phyloP scores from a whole-genome alignment of 129 eudicot genomes.

The Tagetes erecta region DNA sequence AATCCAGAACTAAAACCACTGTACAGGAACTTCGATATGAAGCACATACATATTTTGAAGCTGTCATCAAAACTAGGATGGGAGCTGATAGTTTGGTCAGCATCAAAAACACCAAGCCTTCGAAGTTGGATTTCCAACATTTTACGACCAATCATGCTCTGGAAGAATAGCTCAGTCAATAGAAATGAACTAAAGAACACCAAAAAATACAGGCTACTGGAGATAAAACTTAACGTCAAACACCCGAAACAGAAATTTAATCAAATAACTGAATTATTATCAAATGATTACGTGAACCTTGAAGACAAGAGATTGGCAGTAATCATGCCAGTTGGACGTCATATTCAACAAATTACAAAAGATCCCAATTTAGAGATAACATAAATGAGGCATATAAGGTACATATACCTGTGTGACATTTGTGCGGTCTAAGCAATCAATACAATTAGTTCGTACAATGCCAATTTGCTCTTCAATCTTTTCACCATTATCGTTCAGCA shows the following conservation, averaged over 20 bases:
- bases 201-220: background rate
- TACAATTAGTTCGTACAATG: slow-evolving; percentile 86
- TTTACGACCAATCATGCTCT: slow-evolving; percentile 97
- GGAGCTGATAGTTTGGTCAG: slow-evolving; percentile 64
- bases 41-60: slow-evolving; percentile 52
- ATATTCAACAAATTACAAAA: slow-evolving; percentile 1
- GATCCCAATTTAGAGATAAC: slow-evolving; percentile 5
- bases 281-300: slow-evolving; percentile 14
- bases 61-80: slow-evolving; percentile 73
- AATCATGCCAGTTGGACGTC: slow-evolving; percentile 8
- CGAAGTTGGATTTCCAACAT: slow-evolving; percentile 87
- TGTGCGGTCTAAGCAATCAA: slow-evolving; percentile 98
- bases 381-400: background rate
- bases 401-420: slow-evolving; percentile 84
- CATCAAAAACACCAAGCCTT: slow-evolving; percentile 88
- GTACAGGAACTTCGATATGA: background rate
- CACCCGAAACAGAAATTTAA: background rate
- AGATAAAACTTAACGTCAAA: background rate
- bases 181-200: slow-evolving; percentile 3
- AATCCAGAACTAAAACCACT: background rate
- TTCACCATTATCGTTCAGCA: slow-evolving; percentile 83
- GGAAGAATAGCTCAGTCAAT: slow-evolving; percentile 27
- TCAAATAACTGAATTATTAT: background rate
- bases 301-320: slow-evolving; percentile 4
- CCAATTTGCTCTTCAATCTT: slow-evolving; percentile 78